A percentile compares a stretch with the other conserved stretches of the same genome.
These are phyloP conservation scores for Kazachstania martiniae DNA, from an alignment of 805 yeast genomes.

Conservation along the genomic window DNA sequence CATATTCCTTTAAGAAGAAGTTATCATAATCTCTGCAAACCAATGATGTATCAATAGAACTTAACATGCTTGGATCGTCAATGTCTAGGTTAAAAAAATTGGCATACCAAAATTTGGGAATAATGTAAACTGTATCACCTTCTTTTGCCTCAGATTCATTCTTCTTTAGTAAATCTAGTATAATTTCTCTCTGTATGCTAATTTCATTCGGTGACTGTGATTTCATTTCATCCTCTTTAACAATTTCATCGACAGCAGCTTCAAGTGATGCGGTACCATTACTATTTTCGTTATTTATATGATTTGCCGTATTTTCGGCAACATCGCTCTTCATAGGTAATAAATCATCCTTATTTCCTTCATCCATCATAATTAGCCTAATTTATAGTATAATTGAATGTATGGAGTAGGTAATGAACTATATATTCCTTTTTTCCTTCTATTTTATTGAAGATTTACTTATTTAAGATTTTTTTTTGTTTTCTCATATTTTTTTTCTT, in stretches of 20 bases:
- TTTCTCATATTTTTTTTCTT: too few relatives aligned
- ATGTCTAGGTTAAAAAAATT: slow-evolving; percentile 29
- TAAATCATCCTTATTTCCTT: too few relatives aligned
- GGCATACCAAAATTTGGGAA: slow-evolving; percentile 38
- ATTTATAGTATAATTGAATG: too few relatives aligned
- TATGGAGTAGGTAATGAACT: too few relatives aligned
- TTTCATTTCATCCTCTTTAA: not conserved
- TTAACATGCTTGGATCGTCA: slow-evolving; percentile 27
- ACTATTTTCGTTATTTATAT: too few relatives aligned
- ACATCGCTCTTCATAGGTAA: too few relatives aligned
- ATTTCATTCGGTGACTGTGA: not conserved
- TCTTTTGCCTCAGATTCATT: slow-evolving; percentile 23
- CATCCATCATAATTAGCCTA: too few relatives aligned
- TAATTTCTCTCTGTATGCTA: slow-evolving; percentile 11
- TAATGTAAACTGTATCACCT: slow-evolving; percentile 39
- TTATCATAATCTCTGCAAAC: slow-evolving; percentile 38
- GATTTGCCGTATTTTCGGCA: too few relatives aligned
- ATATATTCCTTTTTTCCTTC: too few relatives aligned
- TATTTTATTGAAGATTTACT: too few relatives aligned
- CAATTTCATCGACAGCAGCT: not conserved
- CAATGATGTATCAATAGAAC: slow-evolving; percentile 36
- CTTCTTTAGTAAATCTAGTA: slow-evolving; percentile 8
- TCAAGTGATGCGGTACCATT: too few relatives aligned
- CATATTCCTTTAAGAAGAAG: slow-evolving; percentile 28
- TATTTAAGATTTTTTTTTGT: too few relatives aligned